Evolutionary conservation across 2,329 filamentous ascomycete species (phyloP).

Genomic region (Verticillium nubilum): DNA sequence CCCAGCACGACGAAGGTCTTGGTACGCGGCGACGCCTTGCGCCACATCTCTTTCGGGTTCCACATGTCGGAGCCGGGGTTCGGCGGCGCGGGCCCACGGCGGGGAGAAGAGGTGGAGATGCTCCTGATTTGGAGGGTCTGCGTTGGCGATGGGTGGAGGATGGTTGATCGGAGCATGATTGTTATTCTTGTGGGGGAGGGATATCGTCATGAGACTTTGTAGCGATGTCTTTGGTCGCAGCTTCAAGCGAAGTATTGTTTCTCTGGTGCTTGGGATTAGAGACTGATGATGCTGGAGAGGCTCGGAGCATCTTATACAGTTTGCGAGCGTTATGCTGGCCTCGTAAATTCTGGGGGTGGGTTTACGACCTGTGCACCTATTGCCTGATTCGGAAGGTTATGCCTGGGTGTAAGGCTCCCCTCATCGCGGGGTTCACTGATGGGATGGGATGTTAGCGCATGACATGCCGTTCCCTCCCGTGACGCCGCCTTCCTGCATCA

Average conservation of each 20-base stretch:
- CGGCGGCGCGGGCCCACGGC: not conserved
- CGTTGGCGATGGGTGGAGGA: too few relatives aligned
- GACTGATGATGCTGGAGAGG: too few relatives aligned
- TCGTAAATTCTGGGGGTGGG: not conserved
- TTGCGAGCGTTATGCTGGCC: not conserved
- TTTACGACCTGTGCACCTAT: not conserved
- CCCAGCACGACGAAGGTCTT: not conserved
- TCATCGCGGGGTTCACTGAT: too few relatives aligned
- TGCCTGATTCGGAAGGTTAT: not conserved
- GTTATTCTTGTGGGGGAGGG: not conserved
- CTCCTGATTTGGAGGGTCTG: too few relatives aligned
- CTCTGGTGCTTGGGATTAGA: too few relatives aligned
- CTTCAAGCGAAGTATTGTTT: too few relatives aligned
- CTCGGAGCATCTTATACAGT: not conserved
- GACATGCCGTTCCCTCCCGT: not conserved
- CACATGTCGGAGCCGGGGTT: constrained; percentile 1
- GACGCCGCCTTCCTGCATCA: not conserved
- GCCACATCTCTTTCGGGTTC: constrained; percentile 1
- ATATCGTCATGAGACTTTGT: not conserved
- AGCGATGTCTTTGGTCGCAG: too few relatives aligned
- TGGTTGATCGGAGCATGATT: too few relatives aligned
- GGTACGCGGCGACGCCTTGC: not conserved
- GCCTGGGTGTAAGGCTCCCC: not conserved
- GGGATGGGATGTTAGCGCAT: not conserved
- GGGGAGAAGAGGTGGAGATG: not conserved